Percentiles rank a stretch among this genome's conserved stretches.
phyloP scores from a whole-genome alignment of 441 rosid species.

The Aleurites moluccanus region DNA sequence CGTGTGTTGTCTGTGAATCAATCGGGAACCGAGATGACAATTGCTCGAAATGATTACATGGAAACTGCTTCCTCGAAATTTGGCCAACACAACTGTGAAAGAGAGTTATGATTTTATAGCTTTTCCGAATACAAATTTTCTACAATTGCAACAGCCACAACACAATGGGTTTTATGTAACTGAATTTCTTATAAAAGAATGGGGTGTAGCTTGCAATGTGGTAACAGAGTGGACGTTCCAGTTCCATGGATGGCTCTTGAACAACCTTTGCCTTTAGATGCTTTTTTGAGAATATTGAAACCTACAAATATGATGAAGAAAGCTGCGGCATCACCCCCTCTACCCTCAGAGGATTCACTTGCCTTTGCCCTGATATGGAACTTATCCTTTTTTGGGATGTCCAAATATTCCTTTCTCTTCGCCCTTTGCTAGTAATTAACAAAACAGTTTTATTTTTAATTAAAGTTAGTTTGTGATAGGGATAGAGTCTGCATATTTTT shows the following conservation, averaged over 20 bases:
- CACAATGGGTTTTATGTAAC: neutral
- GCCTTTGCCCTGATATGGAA: too few relatives aligned
- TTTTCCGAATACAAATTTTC: slow-evolving; percentile 2
- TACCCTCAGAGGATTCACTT: too few relatives aligned
- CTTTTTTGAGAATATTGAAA: neutral
- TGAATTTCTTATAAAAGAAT: neutral
- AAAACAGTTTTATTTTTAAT: too few relatives aligned
- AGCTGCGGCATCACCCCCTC: too few relatives aligned
- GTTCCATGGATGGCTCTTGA: neutral
- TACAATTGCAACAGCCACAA: neutral
- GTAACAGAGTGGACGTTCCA: neutral
- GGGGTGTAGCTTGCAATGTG: neutral
- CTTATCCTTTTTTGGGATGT: too few relatives aligned
- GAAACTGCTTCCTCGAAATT: neutral
- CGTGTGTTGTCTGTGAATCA: neutral
- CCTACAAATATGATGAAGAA: too few relatives aligned
- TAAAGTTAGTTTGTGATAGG: too few relatives aligned
- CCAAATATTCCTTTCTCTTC: too few relatives aligned
- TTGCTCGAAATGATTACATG: neutral
- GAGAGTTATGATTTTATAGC: too few relatives aligned
- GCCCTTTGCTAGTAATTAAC: too few relatives aligned
- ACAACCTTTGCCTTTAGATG: neutral
- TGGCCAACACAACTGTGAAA: neutral
- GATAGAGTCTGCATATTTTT: too few relatives aligned
- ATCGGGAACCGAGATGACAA: neutral